These are phyloP conservation scores for Henningerozyma blattae DNA, from an alignment of 805 yeast genomes.

Conservation along the genomic window DNA sequence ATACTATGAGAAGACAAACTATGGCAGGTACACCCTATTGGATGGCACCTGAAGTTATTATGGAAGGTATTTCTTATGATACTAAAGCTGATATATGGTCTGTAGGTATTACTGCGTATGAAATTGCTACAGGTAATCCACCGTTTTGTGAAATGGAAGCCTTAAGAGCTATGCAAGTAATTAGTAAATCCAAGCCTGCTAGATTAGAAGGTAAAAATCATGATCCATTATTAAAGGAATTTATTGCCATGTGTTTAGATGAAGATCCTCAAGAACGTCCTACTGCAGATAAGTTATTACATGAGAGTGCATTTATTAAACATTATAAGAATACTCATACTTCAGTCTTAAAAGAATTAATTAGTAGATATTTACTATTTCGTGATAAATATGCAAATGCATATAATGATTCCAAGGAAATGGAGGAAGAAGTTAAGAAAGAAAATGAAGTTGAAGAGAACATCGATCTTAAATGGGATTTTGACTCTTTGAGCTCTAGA, in stretches of 20 bases:
- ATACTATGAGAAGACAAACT: conserved; percentile 71
- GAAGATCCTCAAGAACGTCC: conserved; percentile 87
- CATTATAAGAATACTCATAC: conserved; percentile 51
- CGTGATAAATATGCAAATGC: conserved; percentile 47
- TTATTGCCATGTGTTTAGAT: conserved; percentile 83
- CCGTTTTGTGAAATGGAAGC: conserved; percentile 96
- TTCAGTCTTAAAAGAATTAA: conserved; percentile 53
- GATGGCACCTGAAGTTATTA: conserved; percentile 99
- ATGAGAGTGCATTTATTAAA: conserved; percentile 59
- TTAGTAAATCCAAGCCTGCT: conserved; percentile 89
- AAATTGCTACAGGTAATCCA: conserved; percentile 93
- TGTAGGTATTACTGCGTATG: conserved; percentile 85
- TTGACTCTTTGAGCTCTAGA: conserved; percentile 64
- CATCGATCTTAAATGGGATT: conserved; percentile 61
- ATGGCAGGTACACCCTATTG: conserved; percentile 96
- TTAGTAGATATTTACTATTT: conserved; percentile 62
- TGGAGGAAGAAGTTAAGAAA: conserved; percentile 5
- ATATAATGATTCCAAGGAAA: conserved; percentile 18
- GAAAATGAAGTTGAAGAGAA: conserved; percentile 15
- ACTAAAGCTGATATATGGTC: conserved; percentile 97
- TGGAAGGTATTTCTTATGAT: conserved; percentile 82
- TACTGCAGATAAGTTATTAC: conserved; percentile 66
- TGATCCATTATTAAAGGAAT: conserved; percentile 65
- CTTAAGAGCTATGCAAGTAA: conserved; percentile 84
- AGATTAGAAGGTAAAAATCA: conserved; percentile 84